Base-by-base conservation (phyloP, 2,329 filamentous ascomycete genomes). In the Penicillium sp. region DNA sequence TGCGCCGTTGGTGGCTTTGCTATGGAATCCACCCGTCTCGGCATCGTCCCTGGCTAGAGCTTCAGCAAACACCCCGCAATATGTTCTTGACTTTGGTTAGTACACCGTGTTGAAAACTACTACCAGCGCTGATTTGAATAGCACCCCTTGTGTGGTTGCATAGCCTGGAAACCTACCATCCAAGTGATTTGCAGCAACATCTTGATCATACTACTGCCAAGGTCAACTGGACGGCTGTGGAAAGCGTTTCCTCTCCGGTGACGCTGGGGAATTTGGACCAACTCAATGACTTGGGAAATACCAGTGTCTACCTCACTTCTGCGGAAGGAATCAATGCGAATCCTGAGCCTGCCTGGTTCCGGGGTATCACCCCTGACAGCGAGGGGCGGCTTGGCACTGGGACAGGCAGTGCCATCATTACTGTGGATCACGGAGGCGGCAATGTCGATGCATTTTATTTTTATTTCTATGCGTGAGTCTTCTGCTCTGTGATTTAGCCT, bases 361-460 rank as follows among this genome's bases (percentile, higher is more conserved):
- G 67, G 18, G 80, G 80, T 13, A 69, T 74, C 1, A 64, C 60
- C 5, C 79, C 79, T 0, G 68, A 77, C 50, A 51, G 52, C 6
- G 57, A 61, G 4, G 75, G 76, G 5, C 68, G 71, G 39, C 79
- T 73, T 0, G 56, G 67, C 1, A 64, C 67, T 25, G 73, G 73
- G 2, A 66, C 68, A 3, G 71, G 70, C 3, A 69, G 68, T 25
- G 67, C 68, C 0, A 69, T 83, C 20, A 72, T 84, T 13, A 68
- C 79, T 3, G 74, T 72, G 38, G 70, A 80, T 47, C 76, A 79
- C 42, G 73, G 71, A 0, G 61, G 69, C 35, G 60, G 67, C 15
- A 66, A 63, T 3, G 60, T 79, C 2, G 76, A 81, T 61, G 77
- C 70, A 0, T 82, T 79, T 51, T 81, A 79, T 59, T 76, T 80